Evolutionary conservation across 768 basidiomycete species (phyloP), one percentile per base, ranked within the genome.

Genomic region (Boletus vinaceobasis): DNA sequence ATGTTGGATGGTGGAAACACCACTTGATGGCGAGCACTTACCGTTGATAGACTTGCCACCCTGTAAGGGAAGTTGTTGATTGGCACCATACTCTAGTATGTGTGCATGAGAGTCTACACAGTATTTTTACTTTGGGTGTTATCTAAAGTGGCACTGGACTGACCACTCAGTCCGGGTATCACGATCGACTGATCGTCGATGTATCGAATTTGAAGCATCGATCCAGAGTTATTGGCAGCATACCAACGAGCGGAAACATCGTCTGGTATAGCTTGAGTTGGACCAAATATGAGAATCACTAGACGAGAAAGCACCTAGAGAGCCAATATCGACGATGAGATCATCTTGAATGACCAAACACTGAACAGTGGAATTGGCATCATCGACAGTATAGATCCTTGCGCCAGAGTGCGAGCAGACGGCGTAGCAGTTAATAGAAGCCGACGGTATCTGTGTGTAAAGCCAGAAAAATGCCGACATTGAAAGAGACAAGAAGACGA

Each of bases 91-190:
- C 68, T 89, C 87, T 3, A 93, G 74, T 33, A 88, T 81, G 63
- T 93, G 90, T 0, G 76, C 85, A 71, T 92, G 90, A 4, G 89
- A 87, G 71, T 92, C 90, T 88, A 60, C n/a, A 35, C 51, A 9
- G 2, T 4, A 37, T 37, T 44, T 42, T 53, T 44, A 53, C 50
- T 21, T 19, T 26, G 29, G 14, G 40, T 38, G 9, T 31, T 19
- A 44, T 32, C 19, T 33, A 14, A 50, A 55, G 37, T 27, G 33
- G 42, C 35, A 50, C 19, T 27, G 38, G 51, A 73, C 82, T 61
- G 60, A 87, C 87, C 87, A 66, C 79, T 86, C 52, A 91, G 66
- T 1, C 89, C 89, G 13, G 89, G 90, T 43, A 90, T 78, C 42
- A 89, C 70, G 50, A 87, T 81, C 40, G 87, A 79, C 14, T 80